These are phyloP conservation scores for Claviceps paspali DNA, from an alignment of 2,329 filamentous ascomycete genomes.

Conservation along the genomic window DNA sequence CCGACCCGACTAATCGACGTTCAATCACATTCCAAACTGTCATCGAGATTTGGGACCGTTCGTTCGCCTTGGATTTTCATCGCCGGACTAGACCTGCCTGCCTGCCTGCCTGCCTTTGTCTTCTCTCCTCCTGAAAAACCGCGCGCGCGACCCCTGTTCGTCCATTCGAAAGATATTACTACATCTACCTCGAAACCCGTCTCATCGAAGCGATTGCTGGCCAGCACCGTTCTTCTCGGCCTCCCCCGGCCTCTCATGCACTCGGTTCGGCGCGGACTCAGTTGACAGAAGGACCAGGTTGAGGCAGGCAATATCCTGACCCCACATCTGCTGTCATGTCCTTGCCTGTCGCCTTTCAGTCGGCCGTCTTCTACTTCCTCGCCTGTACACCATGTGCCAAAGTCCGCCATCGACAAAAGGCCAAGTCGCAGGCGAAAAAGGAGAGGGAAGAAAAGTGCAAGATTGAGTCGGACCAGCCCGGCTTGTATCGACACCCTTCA, in stretches of 20 bases:
- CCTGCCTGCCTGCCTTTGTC: no score
- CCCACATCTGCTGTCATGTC: constrained; percentile 20
- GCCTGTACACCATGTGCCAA: constrained; percentile 68
- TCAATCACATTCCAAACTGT: background rate
- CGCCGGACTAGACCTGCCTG: no score
- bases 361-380: constrained; percentile 61
- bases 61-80: no score
- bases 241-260: constrained; percentile 8
- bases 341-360: constrained; percentile 49
- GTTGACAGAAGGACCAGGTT: constrained; percentile 4
- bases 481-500: constrained; percentile 61
- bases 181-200: no score
- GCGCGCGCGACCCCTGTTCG: no score
- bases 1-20: background rate
- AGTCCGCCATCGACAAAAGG: constrained; percentile 52
- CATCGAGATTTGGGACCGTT: background rate
- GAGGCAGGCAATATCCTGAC: background rate
- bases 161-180: no score
- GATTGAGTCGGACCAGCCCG: constrained; percentile 53
- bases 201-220: background rate
- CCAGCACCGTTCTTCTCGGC: background rate
- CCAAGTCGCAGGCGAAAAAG: constrained; percentile 53
- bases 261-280: constrained; percentile 3
- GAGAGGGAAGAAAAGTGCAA: constrained; percentile 50
- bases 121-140: no score